A percentile compares a stretch with the other conserved stretches of the same genome.
Evolutionary conservation across 2,329 filamentous ascomycete genomes (phyloP).

Genomic region (Malbranchea zuffiana): DNA sequence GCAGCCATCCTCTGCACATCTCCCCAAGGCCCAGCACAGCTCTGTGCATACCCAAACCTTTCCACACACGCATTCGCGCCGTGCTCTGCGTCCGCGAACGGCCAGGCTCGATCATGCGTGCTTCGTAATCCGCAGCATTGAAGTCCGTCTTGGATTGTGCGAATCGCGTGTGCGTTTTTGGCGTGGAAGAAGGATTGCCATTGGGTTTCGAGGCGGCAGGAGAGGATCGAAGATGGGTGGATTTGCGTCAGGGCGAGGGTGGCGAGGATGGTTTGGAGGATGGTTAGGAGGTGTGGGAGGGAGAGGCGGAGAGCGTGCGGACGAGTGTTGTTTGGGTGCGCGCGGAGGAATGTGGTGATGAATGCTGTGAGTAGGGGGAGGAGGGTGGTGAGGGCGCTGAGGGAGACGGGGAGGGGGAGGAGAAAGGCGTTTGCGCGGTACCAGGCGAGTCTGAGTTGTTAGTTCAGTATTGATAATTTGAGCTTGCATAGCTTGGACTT

Average conservation of each 20-base stretch:
- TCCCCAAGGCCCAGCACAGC: conserved; percentile 9
- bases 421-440: conserved; percentile 6
- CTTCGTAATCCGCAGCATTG: conserved; percentile 13
- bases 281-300: background rate
- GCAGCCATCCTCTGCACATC: conserved; percentile 4
- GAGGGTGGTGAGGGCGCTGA: conserved; percentile 5
- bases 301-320: background rate
- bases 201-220: conserved; percentile 12
- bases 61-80: conserved; percentile 6
- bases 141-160: conserved; percentile 11
- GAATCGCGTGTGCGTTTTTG: conserved; percentile 11
- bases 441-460: conserved; percentile 10
- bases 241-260: conserved; percentile 10
- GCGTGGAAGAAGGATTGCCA: conserved; percentile 10
- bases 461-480: background rate
- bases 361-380: conserved; percentile 6
- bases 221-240: conserved; percentile 5
- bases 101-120: conserved; percentile 10
- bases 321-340: background rate
- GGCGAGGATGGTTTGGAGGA: conserved; percentile 8
- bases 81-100: conserved; percentile 8
- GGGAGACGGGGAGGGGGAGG: conserved; percentile 6
- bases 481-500: background rate
- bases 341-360: background rate
- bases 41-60: conserved; percentile 9